Conservation (phyloP, 352 stramenopile species). For the Phytophthora idaei region DNA sequence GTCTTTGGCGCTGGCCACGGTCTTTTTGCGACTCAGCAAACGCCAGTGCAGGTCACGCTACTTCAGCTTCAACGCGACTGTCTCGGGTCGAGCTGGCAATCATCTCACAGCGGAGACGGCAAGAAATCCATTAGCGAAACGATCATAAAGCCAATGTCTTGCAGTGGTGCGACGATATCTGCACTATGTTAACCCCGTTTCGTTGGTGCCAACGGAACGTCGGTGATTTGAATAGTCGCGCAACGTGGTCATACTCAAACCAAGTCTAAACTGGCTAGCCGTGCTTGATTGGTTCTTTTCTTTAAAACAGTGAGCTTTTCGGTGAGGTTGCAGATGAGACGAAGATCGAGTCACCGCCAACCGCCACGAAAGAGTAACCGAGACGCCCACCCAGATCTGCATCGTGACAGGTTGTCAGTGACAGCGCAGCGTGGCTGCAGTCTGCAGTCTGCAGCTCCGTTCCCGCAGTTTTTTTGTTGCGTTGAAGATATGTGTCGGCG, state of each 20-base stretch:
- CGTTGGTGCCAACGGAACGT: not conserved
- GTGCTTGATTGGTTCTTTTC: too few relatives aligned
- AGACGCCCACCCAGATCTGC: not conserved
- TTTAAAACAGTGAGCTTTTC: slow-evolving; percentile 5
- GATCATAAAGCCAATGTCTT: too few relatives aligned
- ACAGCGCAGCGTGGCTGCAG: slow-evolving; percentile 8
- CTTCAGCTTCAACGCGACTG: slow-evolving; percentile 28
- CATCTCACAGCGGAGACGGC: slow-evolving; percentile 8
- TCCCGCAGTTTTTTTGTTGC: not conserved
- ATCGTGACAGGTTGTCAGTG: not conserved
- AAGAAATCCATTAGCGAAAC: too few relatives aligned
- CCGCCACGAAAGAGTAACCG: slow-evolving; percentile 5
- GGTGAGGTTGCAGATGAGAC: slow-evolving; percentile 16
- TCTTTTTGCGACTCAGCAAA: slow-evolving; percentile 6
- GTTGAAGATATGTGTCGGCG: not conserved
- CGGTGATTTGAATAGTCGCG: not conserved
- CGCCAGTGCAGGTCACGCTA: slow-evolving; percentile 7
- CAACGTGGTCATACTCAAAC: slow-evolving; percentile 1
- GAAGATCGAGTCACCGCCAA: not conserved
- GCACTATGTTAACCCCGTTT: slow-evolving; percentile 13
- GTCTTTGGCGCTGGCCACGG: slow-evolving; percentile 29
- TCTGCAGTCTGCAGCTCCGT: not conserved
- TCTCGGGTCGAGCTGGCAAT: slow-evolving; percentile 9
- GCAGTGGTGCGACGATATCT: not conserved
- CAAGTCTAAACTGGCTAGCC: slow-evolving; percentile 10